Conservation (phyloP, 371 early-diverging fungal genomes). For the Apophysomyces elegans region DNA sequence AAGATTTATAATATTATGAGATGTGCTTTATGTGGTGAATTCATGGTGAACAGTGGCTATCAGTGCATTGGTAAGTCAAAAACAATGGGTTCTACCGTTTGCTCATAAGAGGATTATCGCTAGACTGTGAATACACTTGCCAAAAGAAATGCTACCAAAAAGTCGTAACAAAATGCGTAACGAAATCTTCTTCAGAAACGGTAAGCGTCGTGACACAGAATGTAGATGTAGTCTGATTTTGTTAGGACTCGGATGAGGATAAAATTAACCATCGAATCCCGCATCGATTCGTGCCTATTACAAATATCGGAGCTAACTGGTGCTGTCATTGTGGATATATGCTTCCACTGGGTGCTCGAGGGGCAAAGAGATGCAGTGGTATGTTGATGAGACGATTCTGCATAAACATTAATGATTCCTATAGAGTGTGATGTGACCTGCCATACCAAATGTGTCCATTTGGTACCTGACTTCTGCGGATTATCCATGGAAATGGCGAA, state of each 20-base stretch:
- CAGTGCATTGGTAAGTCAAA: constrained; percentile 81
- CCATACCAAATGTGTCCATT: constrained; percentile 83
- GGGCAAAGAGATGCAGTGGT: constrained; percentile 63
- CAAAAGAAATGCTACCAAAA: constrained; percentile 88
- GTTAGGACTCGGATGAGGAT: constrained; percentile 60
- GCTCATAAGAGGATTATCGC: background rate
- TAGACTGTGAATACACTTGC: constrained; percentile 92
- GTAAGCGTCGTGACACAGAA: constrained; percentile 13
- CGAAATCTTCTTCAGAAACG: constrained; percentile 56
- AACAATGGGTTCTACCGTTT: background rate
- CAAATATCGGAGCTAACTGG: constrained; percentile 86
- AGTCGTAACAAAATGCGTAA: constrained; percentile 90
- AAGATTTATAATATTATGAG: constrained; percentile 91
- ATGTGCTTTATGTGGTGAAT: constrained; percentile 92
- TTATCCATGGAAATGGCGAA: constrained; percentile 83
- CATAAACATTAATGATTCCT: background rate
- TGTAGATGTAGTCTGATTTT: background rate
- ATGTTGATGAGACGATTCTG: background rate
- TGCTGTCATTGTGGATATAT: constrained; percentile 98
- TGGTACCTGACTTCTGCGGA: constrained; percentile 95
- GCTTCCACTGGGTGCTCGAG: constrained; percentile 82
- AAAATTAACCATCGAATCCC: constrained; percentile 89
- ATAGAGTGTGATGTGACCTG: constrained; percentile 81
- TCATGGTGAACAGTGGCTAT: constrained; percentile 82
- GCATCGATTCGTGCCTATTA: constrained; percentile 85